Conservation (phyloP, 2,329 filamentous ascomycete genomes). For the Aspergillus niger region DNA sequence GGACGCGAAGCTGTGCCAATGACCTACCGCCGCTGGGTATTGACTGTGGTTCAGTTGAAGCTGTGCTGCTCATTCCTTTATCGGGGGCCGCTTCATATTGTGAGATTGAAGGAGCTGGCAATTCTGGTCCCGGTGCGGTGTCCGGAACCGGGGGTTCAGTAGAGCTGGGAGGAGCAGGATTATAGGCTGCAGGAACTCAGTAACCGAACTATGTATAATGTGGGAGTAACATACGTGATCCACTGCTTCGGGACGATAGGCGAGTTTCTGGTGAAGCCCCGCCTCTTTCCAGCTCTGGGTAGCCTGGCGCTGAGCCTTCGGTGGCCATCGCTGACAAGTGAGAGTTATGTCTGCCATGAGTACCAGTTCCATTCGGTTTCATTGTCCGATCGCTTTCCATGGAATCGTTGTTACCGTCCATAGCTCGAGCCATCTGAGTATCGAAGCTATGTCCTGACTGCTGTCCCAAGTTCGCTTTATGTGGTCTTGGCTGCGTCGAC, state of each 20-base stretch:
- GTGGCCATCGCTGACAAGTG: neutral
- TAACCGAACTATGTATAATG: neutral
- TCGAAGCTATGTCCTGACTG: neutral
- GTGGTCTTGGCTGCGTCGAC: neutral
- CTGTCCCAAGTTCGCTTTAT: neutral
- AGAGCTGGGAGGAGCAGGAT: constrained; percentile 34
- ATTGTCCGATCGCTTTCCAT: neutral
- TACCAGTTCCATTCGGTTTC: neutral
- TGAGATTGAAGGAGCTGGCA: neutral
- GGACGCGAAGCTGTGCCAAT: constrained; percentile 42
- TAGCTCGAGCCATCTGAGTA: neutral
- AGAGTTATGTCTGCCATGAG: neutral
- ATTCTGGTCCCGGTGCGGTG: constrained; percentile 14
- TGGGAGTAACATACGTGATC: constrained; percentile 32
- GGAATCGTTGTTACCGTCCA: neutral
- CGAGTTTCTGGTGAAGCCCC: constrained; percentile 27
- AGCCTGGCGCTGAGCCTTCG: constrained; percentile 1
- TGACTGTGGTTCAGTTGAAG: constrained; percentile 1
- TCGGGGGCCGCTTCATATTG: constrained; percentile 11
- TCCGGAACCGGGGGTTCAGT: constrained; percentile 20
- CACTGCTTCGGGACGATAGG: constrained; percentile 31
- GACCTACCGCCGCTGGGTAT: constrained; percentile 24
- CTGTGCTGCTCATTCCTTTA: neutral
- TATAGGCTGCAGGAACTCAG: constrained; percentile 37
- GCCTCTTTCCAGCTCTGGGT: constrained; percentile 29